Evolutionary conservation across 441 rosid species (phyloP).

Genomic region (Theobroma grandiflorum): DNA sequence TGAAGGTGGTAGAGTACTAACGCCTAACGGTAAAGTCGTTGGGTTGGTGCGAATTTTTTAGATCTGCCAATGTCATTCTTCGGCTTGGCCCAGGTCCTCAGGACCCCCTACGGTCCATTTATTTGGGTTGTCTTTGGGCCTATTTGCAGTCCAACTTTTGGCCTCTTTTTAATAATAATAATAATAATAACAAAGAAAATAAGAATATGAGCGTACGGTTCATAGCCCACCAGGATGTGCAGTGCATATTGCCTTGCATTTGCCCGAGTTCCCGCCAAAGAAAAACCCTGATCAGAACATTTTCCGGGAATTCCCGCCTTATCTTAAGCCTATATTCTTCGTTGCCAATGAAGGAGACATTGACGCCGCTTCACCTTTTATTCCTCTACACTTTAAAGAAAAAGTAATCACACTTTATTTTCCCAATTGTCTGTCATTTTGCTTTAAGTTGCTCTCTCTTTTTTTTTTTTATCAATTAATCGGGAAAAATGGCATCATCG

Average conservation of each 20-base stretch:
- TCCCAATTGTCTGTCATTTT: neutral
- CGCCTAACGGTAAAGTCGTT: neutral
- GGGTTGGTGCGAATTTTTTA: neutral
- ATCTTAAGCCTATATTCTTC: neutral
- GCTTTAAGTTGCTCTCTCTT: no score
- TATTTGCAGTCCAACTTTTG: neutral
- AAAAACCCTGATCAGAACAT: constrained; percentile 16
- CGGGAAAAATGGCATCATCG: constrained; percentile 66
- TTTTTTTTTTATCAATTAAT: neutral
- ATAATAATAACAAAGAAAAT: no score
- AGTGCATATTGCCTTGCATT: neutral
- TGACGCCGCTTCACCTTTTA: constrained; percentile 1
- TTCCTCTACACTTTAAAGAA: neutral
- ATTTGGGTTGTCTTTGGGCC: neutral
- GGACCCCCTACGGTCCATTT: neutral
- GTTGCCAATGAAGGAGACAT: neutral
- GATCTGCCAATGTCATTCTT: neutral
- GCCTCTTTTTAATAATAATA: neutral
- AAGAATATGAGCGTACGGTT: neutral
- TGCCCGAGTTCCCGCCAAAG: constrained; percentile 57
- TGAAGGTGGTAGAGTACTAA: neutral
- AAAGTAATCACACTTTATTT: neutral
- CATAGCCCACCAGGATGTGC: no score
- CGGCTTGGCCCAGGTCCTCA: neutral
- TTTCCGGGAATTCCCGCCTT: constrained; percentile 58